Percentiles rank a stretch among this genome's conserved stretches.
Evolutionary conservation across 768 basidiomycete genomes (phyloP).

Genomic region (Termitomyces eurrhizus): DNA sequence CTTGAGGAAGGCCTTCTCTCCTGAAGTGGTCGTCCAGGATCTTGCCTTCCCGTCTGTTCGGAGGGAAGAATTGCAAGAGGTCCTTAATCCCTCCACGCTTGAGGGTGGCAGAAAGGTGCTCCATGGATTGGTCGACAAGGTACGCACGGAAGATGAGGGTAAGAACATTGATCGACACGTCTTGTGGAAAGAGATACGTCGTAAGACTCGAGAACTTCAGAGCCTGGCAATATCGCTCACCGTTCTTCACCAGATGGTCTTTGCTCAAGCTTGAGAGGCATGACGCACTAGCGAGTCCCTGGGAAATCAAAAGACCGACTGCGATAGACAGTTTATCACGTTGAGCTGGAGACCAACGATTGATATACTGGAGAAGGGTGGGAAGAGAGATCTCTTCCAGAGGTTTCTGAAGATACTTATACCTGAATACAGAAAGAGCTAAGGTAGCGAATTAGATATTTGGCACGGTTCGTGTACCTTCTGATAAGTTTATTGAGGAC

Average conservation of each 20-base stretch:
- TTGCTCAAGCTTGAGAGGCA: constrained; percentile 83
- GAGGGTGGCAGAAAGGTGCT: constrained; percentile 79
- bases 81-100: constrained; percentile 86
- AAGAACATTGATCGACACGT: constrained; percentile 72
- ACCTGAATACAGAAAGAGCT: constrained; percentile 44
- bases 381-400: constrained; percentile 85
- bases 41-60: constrained; percentile 72
- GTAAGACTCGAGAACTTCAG: not conserved
- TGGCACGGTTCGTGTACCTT: constrained; percentile 49
- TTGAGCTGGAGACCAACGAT: constrained; percentile 75
- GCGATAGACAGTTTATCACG: constrained; percentile 83
- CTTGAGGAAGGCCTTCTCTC: constrained; percentile 66
- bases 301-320: constrained; percentile 77
- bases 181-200: constrained; percentile 32
- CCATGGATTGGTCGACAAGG: constrained; percentile 80
- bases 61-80: constrained; percentile 82
- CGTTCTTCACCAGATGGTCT: constrained; percentile 95
- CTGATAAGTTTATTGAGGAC: constrained; percentile 95
- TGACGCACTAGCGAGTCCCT: constrained; percentile 74
- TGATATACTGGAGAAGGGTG: constrained; percentile 81
- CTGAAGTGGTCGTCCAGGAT: constrained; percentile 85
- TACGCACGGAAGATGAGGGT: constrained; percentile 80
- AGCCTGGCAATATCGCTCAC: constrained; percentile 32
- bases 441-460: not conserved
- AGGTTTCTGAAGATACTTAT: constrained; percentile 98